phyloP scores from a whole-genome alignment of 2,329 filamentous ascomycete species.

The Blastomyces silverae region DNA sequence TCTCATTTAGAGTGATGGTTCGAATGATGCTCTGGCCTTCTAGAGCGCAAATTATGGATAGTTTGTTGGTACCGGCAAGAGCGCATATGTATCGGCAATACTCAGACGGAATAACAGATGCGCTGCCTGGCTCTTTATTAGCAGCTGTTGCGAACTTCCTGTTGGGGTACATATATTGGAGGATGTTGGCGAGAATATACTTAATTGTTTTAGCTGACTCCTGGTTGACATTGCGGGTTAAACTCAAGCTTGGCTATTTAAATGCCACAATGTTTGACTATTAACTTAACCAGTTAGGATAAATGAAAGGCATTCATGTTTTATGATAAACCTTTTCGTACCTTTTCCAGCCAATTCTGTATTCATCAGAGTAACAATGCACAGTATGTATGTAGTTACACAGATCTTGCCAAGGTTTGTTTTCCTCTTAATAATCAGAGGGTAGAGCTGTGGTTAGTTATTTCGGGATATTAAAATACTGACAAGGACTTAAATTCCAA shows the following conservation, averaged over 20 bases:
- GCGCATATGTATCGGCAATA: conserved; percentile 12
- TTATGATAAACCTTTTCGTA: no score
- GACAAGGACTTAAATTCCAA: no score
- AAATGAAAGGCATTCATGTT: no score
- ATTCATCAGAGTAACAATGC: no score
- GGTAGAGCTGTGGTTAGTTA: no score
- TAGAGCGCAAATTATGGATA: conserved; percentile 4
- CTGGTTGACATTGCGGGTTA: conserved; percentile 6
- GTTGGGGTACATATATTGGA: not conserved
- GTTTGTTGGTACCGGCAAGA: conserved; percentile 4
- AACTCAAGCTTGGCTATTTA: not conserved
- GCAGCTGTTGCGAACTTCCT: not conserved
- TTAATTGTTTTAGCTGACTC: conserved; percentile 8
- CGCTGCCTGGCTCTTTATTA: conserved; percentile 10
- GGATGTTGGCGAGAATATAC: conserved; percentile 1
- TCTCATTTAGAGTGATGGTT: conserved; percentile 11
- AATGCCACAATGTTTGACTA: no score
- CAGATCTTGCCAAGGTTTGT: no score
- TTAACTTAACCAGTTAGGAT: no score
- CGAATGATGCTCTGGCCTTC: conserved; percentile 11
- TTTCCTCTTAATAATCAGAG: no score
- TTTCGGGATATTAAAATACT: no score
- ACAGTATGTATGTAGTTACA: no score
- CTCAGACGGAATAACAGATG: conserved; percentile 12
- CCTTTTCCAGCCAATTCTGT: no score